Evolutionary conservation across 441 rosid species (phyloP), one percentile per base, ranked within the genome.

Genomic region (Daphne laureola): DNA sequence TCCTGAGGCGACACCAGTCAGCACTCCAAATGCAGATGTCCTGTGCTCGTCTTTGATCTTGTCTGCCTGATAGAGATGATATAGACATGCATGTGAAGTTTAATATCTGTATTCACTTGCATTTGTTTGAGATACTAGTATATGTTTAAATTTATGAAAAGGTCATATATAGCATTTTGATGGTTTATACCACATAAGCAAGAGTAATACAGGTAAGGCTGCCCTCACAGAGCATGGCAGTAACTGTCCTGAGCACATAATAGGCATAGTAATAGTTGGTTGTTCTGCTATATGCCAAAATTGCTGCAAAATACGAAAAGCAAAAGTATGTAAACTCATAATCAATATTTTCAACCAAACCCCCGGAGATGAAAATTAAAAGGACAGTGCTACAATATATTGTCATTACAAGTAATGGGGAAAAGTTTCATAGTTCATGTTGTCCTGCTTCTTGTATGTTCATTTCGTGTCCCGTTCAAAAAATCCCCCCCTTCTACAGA

Each of bases 111-210:
- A 50, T 50, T 12, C 16, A 27, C 53, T 50, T 27, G 41, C 27
- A 35, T 27, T n/a, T 50, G 36, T 5, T 35, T 21, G 36, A 23
- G 14, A 46, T 15, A 4, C 8, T 3, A 14, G 2, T 8, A 5
- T 8, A 5, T 2, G 14, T n/a, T 43, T 14, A 48, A 41, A 27
- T 21, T 25, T 3, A 15, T 43, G 53, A 54, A 0, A 3, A 52
- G 4, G 16, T 27, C 0, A 51, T n/a, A n/a, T n/a, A n/a, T 46
- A 26, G 40, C 9, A 49, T 16, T 55, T 42, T 15, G 14, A 49
- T 25, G 44, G 54, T 40, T 14, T 41, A 55, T 78, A 92, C 96
- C 90, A 86, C 82, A 56, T 88, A 92, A 45, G 98, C 96, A 65
- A 70, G 78, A 21, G 98, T 90, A 11, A 92, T 84, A 63, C 92